Evolutionary conservation across 2,329 filamentous ascomycete species (phyloP), one percentile per base, ranked within the genome.

Genomic region (Sporothrix luriei): DNA sequence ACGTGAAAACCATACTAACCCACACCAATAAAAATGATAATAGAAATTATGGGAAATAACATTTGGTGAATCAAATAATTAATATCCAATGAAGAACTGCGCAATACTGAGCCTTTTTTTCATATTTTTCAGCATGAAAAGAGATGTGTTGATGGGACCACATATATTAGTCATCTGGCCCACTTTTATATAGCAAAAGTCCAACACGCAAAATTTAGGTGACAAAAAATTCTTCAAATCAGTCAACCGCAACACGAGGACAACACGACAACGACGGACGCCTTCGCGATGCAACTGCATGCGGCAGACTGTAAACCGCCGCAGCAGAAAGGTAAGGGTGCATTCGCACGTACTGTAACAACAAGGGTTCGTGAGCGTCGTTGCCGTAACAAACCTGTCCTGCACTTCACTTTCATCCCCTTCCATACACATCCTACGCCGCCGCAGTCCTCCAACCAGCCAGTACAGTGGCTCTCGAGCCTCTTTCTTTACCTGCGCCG

Each of bases 391-490:
- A 14, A 2, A 10, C 3, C 10, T 57, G 5, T n/a, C 16, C 46
- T 48, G 14, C 33, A 26, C 29, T 29, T 13, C 29, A 19, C 19
- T 38, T n/a, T 7, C 51, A 5, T 29, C 26, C 13, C 52, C 16
- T 29, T 4, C 26, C 16, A 19, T 16, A 16, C 7, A 16, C 26
- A 11, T n/a, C 14, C 33, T 29, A 24, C 19, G 33, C 5, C 14
- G n/a, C 29, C 29, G 54, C 54, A 57, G 54, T 57, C 29, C 54
- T 55, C 57, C 57, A 46, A 62, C 57, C 57, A 62, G 57, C 14
- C 57, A 62, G 57, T 46, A 46, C 57, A 62, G 55, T 21, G 54
- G 54, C 54, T 13, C 16, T 61, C 38, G 38, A 3, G 38, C 13
- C n/a, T 16, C 21, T 43, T 19, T 29, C 26, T 19, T 33, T 46